Evolutionary conservation across 2,329 filamentous ascomycete species (phyloP).

Genomic region (Penicillium sp.): DNA sequence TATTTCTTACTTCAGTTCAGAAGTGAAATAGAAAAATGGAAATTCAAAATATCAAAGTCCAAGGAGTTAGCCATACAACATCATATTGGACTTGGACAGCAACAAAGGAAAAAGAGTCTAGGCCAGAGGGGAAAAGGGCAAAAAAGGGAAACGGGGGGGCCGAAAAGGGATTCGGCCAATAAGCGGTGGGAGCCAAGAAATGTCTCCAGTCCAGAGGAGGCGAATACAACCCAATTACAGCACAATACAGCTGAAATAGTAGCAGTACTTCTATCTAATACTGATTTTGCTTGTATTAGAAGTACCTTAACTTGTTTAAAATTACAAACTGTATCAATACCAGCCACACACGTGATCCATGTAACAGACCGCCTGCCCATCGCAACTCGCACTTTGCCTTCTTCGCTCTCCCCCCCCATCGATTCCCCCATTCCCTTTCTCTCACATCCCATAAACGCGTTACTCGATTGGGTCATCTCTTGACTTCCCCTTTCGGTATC

Average conservation of each 20-base stretch:
- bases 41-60: too few species aligned
- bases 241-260: background rate
- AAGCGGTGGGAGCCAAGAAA: background rate
- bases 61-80: background rate
- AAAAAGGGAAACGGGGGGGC: slow-evolving; percentile 2
- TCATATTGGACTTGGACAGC: background rate
- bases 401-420: slow-evolving; percentile 35
- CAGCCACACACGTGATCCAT: slow-evolving; percentile 25
- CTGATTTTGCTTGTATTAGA: background rate
- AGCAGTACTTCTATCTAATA: background rate
- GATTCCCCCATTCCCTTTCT: slow-evolving; percentile 34
- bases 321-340: background rate
- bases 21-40: too few species aligned
- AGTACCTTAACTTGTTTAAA: background rate
- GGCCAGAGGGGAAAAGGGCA: slow-evolving; percentile 7
- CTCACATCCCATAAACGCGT: slow-evolving; percentile 41
- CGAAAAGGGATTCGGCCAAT: background rate
- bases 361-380: slow-evolving; percentile 25
- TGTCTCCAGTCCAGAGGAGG: background rate
- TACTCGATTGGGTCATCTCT: slow-evolving; percentile 48
- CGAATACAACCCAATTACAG: background rate
- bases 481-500: slow-evolving; percentile 46
- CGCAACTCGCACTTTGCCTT: slow-evolving; percentile 35
- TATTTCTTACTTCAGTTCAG: background rate
- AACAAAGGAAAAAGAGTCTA: slow-evolving; percentile 4